A percentile compares a stretch with the other conserved stretches of the same genome.
phyloP scores from a whole-genome alignment of 139 green algal genomes.

The Desmodesmus armatus region DNA sequence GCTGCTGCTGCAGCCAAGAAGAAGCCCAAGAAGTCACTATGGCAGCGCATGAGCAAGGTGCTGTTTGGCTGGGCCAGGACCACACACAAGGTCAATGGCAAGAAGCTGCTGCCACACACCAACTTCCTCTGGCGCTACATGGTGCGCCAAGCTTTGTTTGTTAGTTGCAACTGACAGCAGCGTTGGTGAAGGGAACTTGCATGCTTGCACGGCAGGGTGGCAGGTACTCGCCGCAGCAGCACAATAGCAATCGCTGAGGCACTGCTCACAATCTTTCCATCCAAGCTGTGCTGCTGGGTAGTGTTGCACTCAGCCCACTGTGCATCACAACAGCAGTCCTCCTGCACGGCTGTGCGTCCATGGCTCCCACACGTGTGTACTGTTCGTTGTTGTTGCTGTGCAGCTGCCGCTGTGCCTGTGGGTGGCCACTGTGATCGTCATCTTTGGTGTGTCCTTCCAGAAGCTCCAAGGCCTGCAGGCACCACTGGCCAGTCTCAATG shows the following conservation, averaged over 20 bases:
- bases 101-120: constrained; percentile 43
- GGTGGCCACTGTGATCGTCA: constrained; percentile 33
- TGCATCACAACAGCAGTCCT: too few species aligned
- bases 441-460: constrained; percentile 37
- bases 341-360: too few species aligned
- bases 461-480: constrained; percentile 48
- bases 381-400: not conserved
- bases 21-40: not conserved
- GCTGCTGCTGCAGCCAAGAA: not conserved
- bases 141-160: not conserved
- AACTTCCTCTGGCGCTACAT: constrained; percentile 29
- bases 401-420: constrained; percentile 48
- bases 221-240: not conserved
- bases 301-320: too few species aligned
- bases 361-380: too few species aligned
- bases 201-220: not conserved
- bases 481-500: constrained; percentile 47
- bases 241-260: not conserved
- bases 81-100: constrained; percentile 51
- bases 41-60: not conserved
- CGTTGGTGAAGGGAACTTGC: not conserved
- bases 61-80: constrained; percentile 42
- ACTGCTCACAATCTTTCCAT: too few species aligned
- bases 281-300: not conserved
- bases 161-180: too few species aligned